Conservation (phyloP, 108 stramenopile species). For the Discostella stelligeroides region DNA sequence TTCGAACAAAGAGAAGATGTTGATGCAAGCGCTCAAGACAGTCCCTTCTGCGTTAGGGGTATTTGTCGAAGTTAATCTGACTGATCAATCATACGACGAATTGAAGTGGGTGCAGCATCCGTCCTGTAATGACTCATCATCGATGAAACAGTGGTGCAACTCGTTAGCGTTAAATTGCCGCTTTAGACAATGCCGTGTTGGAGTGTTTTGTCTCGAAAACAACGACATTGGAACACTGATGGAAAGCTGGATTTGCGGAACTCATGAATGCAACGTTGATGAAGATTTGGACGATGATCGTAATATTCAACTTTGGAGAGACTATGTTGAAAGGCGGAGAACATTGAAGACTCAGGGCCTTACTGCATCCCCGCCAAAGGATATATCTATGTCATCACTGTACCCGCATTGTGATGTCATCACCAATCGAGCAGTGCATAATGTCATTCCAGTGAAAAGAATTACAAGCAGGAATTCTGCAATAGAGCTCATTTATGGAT, state of each 20-base stretch:
- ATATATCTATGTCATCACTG: slow-evolving; percentile 60
- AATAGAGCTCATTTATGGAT: slow-evolving; percentile 55
- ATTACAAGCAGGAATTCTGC: slow-evolving; percentile 53
- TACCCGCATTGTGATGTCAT: slow-evolving; percentile 65
- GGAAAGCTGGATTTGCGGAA: slow-evolving; percentile 39
- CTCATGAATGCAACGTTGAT: slow-evolving; percentile 58
- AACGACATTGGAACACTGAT: slow-evolving; percentile 26
- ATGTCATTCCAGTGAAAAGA: slow-evolving; percentile 55
- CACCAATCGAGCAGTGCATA: slow-evolving; percentile 63
- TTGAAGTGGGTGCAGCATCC: slow-evolving; percentile 64
- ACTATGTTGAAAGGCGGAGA: slow-evolving; percentile 28
- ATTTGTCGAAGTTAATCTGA: slow-evolving; percentile 56
- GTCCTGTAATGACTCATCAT: slow-evolving; percentile 10
- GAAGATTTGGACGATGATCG: slow-evolving; percentile 62
- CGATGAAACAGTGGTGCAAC: slow-evolving; percentile 60
- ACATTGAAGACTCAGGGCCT: slow-evolving; percentile 4
- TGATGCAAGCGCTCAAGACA: slow-evolving; percentile 14
- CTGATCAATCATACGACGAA: slow-evolving; percentile 58
- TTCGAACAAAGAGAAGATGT: slow-evolving; percentile 42
- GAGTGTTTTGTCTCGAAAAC: slow-evolving; percentile 52
- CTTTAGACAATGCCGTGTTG: slow-evolving; percentile 55
- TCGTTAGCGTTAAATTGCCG: slow-evolving; percentile 63
- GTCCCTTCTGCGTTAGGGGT: slow-evolving; percentile 61
- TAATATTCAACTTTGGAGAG: slow-evolving; percentile 48
- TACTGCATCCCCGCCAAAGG: slow-evolving; percentile 47